Base-by-base conservation (phyloP, 2,329 filamentous ascomycete genomes). In the Colletotrichum theobromicola region DNA sequence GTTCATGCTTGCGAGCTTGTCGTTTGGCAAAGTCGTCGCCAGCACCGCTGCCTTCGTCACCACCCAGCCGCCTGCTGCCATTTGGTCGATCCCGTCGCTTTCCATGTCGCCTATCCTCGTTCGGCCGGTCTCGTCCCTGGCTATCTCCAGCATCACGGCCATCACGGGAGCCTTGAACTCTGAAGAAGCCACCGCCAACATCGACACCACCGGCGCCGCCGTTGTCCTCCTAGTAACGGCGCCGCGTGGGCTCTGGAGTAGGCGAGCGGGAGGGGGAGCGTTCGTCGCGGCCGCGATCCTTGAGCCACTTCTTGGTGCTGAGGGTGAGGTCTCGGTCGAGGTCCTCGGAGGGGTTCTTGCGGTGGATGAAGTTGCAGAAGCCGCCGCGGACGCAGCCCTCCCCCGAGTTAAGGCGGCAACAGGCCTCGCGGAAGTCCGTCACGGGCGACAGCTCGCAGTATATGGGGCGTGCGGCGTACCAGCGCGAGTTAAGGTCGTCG, bases 351-450 rank as follows among this genome's bases (percentile, higher is more conserved):
- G 97, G 97, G 83, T 98, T 97, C 89, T 99, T 99, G 82, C 97
- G 92, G 84, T 99, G 97, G 78, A 99, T 99, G 85, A 99, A 99
- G 85, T 99, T 99, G 90, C 97, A 99, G 88, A 98, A 98, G 35
- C 97, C 97, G 76, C 96, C 97, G 77, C 97, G 91, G 57, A 98
- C 95, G 85, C 97, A 99, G 58, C 97, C 97, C 85, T 98, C 97
- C 76, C 97, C 97, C 50, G 91, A 94, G 82, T 99, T 99, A 30
- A 98, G 89, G 69, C 97, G 91, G 86, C 97, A 99, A 84, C 97
- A 99, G 21, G 97, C 97, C 88, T 99, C 97, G 83, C 97, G 91
- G 85, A 99, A 99, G 87, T 99, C 97, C 77, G 97, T 99, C 71
- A 99, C 97, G 79, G 97, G 97, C 67, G 93, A 96, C 71, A 99